A percentile compares a stretch with the other conserved stretches of the same genome.
These are phyloP conservation scores for Geosmithia morbida DNA, from an alignment of 2,329 filamentous ascomycete species.

Conservation along the genomic window DNA sequence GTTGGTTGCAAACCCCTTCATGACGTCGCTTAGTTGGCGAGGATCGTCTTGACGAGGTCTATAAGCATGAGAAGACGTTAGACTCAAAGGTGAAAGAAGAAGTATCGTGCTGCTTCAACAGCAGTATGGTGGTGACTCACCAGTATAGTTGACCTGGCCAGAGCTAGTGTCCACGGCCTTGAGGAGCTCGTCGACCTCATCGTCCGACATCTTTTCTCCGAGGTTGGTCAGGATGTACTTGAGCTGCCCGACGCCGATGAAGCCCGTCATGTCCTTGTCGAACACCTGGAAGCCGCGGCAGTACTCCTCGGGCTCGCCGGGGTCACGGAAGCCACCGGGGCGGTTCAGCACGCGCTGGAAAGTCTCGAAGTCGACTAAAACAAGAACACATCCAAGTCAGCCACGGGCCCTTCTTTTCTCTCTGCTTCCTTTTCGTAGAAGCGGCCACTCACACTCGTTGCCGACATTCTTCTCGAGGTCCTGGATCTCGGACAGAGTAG, in stretches of 20 bases:
- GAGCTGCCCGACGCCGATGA: conserved; percentile 93
- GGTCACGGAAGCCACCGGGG: conserved; percentile 94
- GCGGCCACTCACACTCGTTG: conserved; percentile 63
- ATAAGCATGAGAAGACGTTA: neutral
- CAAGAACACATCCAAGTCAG: conserved; percentile 3
- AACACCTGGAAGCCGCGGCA: conserved; percentile 98
- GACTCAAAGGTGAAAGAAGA: neutral
- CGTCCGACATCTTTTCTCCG: conserved; percentile 98
- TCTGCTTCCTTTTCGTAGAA: neutral
- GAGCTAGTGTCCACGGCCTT: conserved; percentile 95
- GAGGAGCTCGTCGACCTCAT: conserved; percentile 96
- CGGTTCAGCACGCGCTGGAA: conserved; percentile 96
- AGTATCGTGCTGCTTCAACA: neutral
- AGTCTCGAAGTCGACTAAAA: conserved; percentile 86
- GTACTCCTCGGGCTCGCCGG: conserved; percentile 95
- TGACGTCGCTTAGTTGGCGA: conserved; percentile 51
- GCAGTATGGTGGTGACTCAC: conserved; percentile 34
- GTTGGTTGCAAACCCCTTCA: neutral
- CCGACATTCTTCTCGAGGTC: conserved; percentile 87
- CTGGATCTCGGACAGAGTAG: conserved; percentile 80
- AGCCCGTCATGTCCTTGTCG: conserved; percentile 97
- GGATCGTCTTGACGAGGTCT: conserved; percentile 78
- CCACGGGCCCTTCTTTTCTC: neutral
- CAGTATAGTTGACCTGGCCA: conserved; percentile 95
- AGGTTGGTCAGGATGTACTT: conserved; percentile 97